phyloP scores from a whole-genome alignment of 1,284 basidiomycete genomes.

The Rhodotorula sp. region DNA sequence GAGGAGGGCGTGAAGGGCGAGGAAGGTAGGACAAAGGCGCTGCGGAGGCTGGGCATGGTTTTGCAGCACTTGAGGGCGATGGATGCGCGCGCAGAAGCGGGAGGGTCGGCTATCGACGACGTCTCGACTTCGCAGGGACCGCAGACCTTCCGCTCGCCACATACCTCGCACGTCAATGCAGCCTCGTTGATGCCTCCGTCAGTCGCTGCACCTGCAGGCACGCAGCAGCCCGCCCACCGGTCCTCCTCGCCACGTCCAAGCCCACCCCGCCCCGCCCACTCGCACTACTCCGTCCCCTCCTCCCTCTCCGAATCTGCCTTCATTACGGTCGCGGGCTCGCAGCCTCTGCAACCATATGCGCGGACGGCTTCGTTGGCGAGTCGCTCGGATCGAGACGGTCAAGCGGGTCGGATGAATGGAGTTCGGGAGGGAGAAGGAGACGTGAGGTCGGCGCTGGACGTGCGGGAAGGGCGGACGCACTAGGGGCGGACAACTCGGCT shows the following conservation, averaged over 20 bases:
- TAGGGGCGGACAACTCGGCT: background rate
- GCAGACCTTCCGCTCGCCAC: background rate
- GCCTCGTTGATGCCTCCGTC: background rate
- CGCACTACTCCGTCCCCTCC: background rate
- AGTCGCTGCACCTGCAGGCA: background rate
- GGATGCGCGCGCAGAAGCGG: background rate
- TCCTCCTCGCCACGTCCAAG: background rate
- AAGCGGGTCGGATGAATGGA: too few species aligned
- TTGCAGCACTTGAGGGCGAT: constrained; percentile 25
- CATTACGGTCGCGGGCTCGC: background rate
- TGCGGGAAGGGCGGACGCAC: background rate
- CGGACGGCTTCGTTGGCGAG: too few species aligned
- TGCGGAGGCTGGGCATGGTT: constrained; percentile 32
- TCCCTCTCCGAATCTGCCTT: constrained; percentile 9
- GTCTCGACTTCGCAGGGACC: background rate
- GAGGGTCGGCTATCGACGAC: background rate
- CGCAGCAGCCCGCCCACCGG: background rate
- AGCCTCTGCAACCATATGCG: too few species aligned
- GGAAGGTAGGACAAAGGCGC: constrained; percentile 24
- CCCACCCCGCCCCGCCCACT: too few species aligned
- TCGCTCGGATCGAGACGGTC: too few species aligned
- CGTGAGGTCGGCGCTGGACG: background rate
- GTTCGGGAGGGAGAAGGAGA: background rate
- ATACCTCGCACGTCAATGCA: background rate
- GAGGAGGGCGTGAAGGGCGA: background rate